phyloP scores from a whole-genome alignment of 495 filamentous ascomycete species.

The Tuber umbilicatum region DNA sequence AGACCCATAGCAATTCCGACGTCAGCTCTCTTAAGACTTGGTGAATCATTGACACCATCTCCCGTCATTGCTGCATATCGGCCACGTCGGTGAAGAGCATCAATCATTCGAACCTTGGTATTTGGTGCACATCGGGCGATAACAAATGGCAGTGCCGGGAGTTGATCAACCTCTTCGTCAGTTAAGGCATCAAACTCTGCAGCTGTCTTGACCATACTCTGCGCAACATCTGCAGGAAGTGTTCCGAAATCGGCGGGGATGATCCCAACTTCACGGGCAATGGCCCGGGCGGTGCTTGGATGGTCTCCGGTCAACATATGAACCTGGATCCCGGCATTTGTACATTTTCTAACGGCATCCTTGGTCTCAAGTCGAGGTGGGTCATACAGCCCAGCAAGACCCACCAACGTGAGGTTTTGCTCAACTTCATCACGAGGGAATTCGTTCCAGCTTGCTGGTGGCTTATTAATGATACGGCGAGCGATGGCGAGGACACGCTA shows the following conservation, averaged over 20 bases:
- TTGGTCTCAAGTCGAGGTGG: slow-evolving; percentile 65
- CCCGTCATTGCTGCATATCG: slow-evolving; percentile 57
- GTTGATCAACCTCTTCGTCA: slow-evolving; percentile 47
- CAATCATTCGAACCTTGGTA: slow-evolving; percentile 53
- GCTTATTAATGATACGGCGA: slow-evolving; percentile 44
- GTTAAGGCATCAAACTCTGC: slow-evolving; percentile 47
- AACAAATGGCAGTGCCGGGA: slow-evolving; percentile 47
- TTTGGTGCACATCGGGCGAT: slow-evolving; percentile 48
- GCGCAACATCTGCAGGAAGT: slow-evolving; percentile 43
- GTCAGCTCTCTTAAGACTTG: slow-evolving; percentile 58
- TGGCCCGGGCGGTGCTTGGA: slow-evolving; percentile 65
- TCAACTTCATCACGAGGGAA: slow-evolving; percentile 48
- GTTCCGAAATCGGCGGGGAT: slow-evolving; percentile 54
- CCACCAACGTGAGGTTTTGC: slow-evolving; percentile 54
- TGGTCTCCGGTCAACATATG: slow-evolving; percentile 79
- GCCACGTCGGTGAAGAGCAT: slow-evolving; percentile 58
- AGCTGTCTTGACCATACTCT: slow-evolving; percentile 46
- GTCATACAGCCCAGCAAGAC: slow-evolving; percentile 70
- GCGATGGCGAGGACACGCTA: slow-evolving; percentile 68
- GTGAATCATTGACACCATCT: slow-evolving; percentile 66
- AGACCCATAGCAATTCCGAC: slow-evolving; percentile 64
- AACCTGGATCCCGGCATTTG: slow-evolving; percentile 64
- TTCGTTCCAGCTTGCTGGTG: slow-evolving; percentile 32
- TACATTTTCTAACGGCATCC: slow-evolving; percentile 58
- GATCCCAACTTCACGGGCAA: slow-evolving; percentile 70